phyloP scores from a whole-genome alignment of 2,329 filamentous ascomycete species.

The Rachicladosporium sp. region DNA sequence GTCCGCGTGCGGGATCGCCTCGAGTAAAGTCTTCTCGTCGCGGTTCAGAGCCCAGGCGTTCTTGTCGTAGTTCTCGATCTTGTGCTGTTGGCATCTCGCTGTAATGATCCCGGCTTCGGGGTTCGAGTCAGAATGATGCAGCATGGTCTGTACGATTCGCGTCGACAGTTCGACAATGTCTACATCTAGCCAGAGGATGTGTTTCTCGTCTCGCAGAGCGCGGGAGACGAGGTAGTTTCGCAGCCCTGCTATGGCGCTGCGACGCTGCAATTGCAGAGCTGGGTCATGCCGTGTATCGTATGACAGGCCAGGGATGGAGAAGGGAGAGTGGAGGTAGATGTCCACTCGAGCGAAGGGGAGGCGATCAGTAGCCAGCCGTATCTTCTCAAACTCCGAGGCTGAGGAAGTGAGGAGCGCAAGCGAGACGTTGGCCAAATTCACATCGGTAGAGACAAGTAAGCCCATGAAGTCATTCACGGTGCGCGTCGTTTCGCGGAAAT shows the following conservation, averaged over 20 bases:
- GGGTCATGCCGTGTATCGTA: conserved; percentile 10
- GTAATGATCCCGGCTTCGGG: conserved; percentile 23
- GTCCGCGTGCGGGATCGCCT: conserved; percentile 2
- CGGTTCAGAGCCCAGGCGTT: conserved; percentile 20
- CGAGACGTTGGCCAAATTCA: conserved; percentile 6
- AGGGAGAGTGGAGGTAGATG: conserved; percentile 3
- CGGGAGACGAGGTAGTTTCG: conserved; percentile 26
- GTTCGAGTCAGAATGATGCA: conserved; percentile 16
- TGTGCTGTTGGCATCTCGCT: conserved; percentile 21
- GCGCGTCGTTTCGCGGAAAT: conserved; percentile 9
- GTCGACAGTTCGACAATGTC: conserved; percentile 24
- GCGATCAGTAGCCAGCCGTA: conserved; percentile 3
- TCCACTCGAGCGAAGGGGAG: conserved; percentile 6
- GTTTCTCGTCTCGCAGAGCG: conserved; percentile 20
- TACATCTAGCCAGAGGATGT: conserved; percentile 27
- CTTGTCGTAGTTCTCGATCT: conserved; percentile 26
- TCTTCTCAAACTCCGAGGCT: conserved; percentile 5
- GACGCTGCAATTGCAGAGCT: conserved; percentile 11
- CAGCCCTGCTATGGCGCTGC: conserved; percentile 18
- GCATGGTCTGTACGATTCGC: conserved; percentile 22
- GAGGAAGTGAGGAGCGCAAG: conserved; percentile 9
- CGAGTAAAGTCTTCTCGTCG: too few species aligned
- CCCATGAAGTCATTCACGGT: conserved; percentile 8
- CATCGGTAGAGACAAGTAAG: conserved; percentile 5
- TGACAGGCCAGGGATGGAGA: conserved; percentile 1